Base-by-base conservation (phyloP, 129 eudicot genomes). In the Flaveria bidentis region DNA sequence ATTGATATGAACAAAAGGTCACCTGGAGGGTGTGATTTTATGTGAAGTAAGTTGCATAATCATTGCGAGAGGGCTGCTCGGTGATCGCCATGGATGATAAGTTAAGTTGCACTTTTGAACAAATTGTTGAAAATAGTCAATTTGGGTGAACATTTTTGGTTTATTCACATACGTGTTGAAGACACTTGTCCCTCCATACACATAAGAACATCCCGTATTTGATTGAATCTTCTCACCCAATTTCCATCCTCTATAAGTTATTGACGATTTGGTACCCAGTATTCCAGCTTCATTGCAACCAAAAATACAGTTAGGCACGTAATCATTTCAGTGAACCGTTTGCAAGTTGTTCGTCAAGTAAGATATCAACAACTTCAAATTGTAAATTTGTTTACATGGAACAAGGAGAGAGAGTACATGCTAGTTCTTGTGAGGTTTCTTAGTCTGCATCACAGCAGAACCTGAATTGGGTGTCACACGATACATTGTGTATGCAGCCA, bases 171-270 rank as follows among this genome's bases (percentile, higher is more conserved):
- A 47, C 52, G 97, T 92, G 66, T 82, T 69, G 66, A 92, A 92
- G 44, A 92, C 96, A 57, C 97, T 92, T 14, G 92, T 89, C 76
- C 97, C 97, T 83, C 97, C 97, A 71, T 87, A 81, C 9, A 96
- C 92, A 78, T 4, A 89, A 92, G 72, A 89, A 89, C 63, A 92
- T 78, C 42, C 96, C 93, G 68, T 77, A 56, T 26, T 55, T 69
- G 10, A 78, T 12, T 52, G 52, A 22, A 39, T 80, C 66, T 76
- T 66, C 75, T 75, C 83, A 23, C 74, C 87, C 14, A 70, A 62
- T 67, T 85, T 83, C 80, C 75, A 83, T 17, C 79, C 63, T 64
- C 56, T n/a, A 47, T 85, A 91, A 11, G 96, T 79, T 74, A 75
- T 12, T 42, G 96, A 92, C 60, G 90, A 81, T 46, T 57, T 80